A percentile compares a stretch with the other conserved stretches of the same genome.
Conservation (phyloP, 2,329 filamentous ascomycete genomes). For the Penicillium freii region DNA sequence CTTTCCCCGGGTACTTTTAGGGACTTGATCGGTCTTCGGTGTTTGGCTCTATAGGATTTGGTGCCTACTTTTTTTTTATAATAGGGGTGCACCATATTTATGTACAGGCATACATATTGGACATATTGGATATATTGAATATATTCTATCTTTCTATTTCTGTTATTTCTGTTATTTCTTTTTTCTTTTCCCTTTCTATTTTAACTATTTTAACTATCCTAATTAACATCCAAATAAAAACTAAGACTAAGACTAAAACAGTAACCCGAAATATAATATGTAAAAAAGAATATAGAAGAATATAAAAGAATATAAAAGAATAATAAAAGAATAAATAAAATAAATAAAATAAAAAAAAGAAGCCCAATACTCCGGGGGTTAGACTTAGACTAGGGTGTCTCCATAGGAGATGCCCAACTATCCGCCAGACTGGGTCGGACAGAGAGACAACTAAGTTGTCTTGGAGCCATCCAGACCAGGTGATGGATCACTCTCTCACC, state of each 20-base stretch:
- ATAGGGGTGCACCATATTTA: background rate
- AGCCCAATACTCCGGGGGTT: constrained; percentile 11
- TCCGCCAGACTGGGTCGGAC: constrained; percentile 24
- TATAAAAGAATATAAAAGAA: background rate
- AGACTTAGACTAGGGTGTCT: constrained; percentile 7
- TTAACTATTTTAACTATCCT: background rate
- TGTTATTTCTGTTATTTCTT: background rate
- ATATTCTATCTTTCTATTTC: background rate
- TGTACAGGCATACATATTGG: background rate
- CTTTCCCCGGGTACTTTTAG: constrained; percentile 16
- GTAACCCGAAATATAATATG: background rate
- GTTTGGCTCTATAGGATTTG: background rate
- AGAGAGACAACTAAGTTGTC: constrained; percentile 21
- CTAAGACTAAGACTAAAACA: background rate
- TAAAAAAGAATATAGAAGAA: background rate
- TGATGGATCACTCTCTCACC: constrained; percentile 27
- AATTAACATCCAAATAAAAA: background rate
- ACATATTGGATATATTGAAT: background rate
- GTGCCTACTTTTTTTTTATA: background rate
- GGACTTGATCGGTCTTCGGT: background rate
- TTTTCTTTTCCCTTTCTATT: background rate
- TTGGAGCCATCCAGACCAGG: constrained; percentile 17
- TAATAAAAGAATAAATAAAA: background rate
- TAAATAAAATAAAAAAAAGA: background rate
- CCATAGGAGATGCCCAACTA: constrained; percentile 22